Evolutionary conservation across 169 alveolate species (phyloP).

Genomic region (Perkinsus chesapeaki): DNA sequence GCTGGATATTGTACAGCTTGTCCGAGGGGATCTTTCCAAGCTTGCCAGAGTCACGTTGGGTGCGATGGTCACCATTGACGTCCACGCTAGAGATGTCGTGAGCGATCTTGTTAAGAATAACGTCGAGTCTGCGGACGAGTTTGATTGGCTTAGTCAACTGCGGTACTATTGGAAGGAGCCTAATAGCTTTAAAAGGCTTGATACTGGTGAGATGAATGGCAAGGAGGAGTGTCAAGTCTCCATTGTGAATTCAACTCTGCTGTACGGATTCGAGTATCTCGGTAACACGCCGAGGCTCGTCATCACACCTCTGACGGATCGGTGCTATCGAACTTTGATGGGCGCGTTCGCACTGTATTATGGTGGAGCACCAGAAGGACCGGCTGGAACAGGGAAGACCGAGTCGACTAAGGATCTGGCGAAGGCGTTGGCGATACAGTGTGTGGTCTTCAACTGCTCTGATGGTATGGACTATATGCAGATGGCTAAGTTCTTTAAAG

Average conservation of each 20-base stretch:
- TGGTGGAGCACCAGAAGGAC: constrained; percentile 94
- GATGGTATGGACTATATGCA: constrained; percentile 66
- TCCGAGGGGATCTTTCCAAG: constrained; percentile 55
- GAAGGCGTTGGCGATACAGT: constrained; percentile 69
- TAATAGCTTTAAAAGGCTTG: constrained; percentile 2
- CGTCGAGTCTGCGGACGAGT: constrained; percentile 47
- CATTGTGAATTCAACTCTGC: constrained; percentile 62
- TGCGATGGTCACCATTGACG: constrained; percentile 65
- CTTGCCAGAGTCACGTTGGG: constrained; percentile 48
- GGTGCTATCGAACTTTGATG: constrained; percentile 77
- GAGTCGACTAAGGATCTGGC: constrained; percentile 79
- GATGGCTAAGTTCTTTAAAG: constrained; percentile 79
- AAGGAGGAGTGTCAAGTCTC: constrained; percentile 39
- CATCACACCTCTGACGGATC: constrained; percentile 81
- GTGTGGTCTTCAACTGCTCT: constrained; percentile 69
- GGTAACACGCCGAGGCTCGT: constrained; percentile 80
- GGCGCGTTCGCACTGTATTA: constrained; percentile 75
- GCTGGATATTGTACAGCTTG: constrained; percentile 43
- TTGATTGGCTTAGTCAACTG: constrained; percentile 80
- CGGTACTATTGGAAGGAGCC: constrained; percentile 60
- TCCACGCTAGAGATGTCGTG: constrained; percentile 66
- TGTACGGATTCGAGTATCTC: constrained; percentile 82
- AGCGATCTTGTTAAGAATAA: constrained; percentile 38
- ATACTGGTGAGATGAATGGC: constrained; percentile 14
- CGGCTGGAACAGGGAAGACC: constrained; percentile 88